A percentile compares a stretch with the other conserved stretches of the same genome.
Conservation (phyloP, 768 basidiomycete genomes). For the Phallus indusiatus region DNA sequence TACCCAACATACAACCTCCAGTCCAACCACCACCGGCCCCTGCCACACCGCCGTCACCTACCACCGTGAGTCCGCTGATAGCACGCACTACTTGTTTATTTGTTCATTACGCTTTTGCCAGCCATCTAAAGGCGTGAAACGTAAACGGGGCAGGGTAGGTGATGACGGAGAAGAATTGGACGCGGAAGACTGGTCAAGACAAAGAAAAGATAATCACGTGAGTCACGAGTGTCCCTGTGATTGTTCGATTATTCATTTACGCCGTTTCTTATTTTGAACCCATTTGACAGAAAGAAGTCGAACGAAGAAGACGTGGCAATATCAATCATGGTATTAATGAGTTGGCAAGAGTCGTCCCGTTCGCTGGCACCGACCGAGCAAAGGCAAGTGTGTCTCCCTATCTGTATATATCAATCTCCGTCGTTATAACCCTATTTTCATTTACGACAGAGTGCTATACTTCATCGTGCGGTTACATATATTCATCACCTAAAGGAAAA, state of each 20-base stretch:
- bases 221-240: conserved; percentile 17
- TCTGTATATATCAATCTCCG: not conserved
- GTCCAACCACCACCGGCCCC: conserved; percentile 52
- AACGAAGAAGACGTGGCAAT: conserved; percentile 86
- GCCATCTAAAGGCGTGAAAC: conserved; percentile 6
- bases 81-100: conserved; percentile 8
- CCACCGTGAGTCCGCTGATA: not conserved
- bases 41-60: conserved; percentile 11
- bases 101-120: conserved; percentile 31
- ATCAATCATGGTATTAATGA: conserved; percentile 97
- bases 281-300: conserved; percentile 86
- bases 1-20: conserved; percentile 51
- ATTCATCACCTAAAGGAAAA: conserved; percentile 88
- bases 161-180: conserved; percentile 28
- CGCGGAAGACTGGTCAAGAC: conserved; percentile 69
- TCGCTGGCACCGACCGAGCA: conserved; percentile 69
- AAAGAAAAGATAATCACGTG: conserved; percentile 78
- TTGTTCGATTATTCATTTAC: conserved; percentile 6
- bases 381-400: conserved; percentile 5
- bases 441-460: conserved; percentile 75
- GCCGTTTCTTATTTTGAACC: not conserved
- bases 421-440: not conserved
- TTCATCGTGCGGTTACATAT: conserved; percentile 82
- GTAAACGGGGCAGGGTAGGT: conserved; percentile 4
- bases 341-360: conserved; percentile 81